Conservation (phyloP, 495 filamentous ascomycete species). For the Penicillium canescens region DNA sequence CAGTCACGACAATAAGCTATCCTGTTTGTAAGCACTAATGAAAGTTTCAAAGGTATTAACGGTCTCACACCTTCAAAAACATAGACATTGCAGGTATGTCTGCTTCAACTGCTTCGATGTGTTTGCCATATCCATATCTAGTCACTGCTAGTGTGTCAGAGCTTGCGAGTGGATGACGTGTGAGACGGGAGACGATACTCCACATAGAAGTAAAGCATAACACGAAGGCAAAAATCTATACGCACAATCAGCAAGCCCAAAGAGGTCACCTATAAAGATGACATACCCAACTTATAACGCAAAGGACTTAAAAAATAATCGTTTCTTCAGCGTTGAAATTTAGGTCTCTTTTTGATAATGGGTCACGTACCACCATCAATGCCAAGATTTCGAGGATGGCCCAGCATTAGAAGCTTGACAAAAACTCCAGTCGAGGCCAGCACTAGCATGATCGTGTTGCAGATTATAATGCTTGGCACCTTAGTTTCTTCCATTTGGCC, state of each 20-base stretch:
- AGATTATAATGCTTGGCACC: constrained; percentile 9
- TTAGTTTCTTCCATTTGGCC: background rate
- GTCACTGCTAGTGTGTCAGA: constrained; percentile 4
- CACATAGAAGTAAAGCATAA: constrained; percentile 1
- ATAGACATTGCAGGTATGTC: background rate
- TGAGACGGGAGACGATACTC: background rate
- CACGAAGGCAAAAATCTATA: constrained; percentile 1
- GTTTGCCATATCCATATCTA: constrained; percentile 10
- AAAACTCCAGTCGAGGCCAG: constrained; percentile 1
- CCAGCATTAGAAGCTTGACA: constrained; percentile 6
- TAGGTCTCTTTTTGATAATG: no score
- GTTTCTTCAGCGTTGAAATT: no score
- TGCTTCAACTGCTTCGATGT: constrained; percentile 7
- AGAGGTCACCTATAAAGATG: background rate
- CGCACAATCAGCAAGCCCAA: background rate
- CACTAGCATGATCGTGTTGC: constrained; percentile 9
- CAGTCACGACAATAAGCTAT: constrained; percentile 14
- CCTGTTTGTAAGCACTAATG: background rate
- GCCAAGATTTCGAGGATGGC: no score
- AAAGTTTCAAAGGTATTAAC: background rate
- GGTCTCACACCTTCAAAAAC: constrained; percentile 11
- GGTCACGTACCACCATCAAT: no score
- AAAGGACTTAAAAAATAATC: constrained; percentile 5
- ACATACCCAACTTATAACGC: constrained; percentile 12
- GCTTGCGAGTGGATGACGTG: background rate